Evolutionary conservation across 2,329 filamentous ascomycete genomes (phyloP).

Genomic region (Penicillium polonicum): DNA sequence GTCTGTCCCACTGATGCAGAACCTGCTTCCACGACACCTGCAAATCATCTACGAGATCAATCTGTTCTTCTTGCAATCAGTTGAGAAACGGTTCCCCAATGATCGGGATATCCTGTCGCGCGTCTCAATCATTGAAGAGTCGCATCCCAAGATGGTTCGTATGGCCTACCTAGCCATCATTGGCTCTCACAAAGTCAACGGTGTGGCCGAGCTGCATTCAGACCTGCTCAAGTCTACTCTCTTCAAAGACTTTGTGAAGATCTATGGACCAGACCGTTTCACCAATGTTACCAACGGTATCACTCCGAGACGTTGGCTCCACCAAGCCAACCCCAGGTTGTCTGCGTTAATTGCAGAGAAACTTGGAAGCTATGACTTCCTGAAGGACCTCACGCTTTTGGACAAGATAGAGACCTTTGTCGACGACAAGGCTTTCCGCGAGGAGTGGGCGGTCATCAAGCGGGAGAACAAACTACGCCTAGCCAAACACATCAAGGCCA

Average conservation of each 20-base stretch:
- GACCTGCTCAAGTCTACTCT: conserved; percentile 99
- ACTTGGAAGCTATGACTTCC: conserved; percentile 75
- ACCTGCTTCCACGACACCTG: conserved; percentile 87
- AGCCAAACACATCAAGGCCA: conserved; percentile 84
- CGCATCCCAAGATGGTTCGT: conserved; percentile 93
- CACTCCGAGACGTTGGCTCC: conserved; percentile 91
- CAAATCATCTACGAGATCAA: conserved; percentile 99
- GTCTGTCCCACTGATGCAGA: conserved; percentile 89
- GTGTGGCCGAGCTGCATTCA: conserved; percentile 94
- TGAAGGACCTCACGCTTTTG: conserved; percentile 85
- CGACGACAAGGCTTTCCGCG: conserved; percentile 85
- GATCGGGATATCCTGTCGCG: conserved; percentile 80
- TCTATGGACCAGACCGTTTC: conserved; percentile 96
- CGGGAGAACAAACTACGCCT: conserved; percentile 91
- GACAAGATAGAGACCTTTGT: conserved; percentile 81
- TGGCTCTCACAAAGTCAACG: conserved; percentile 98
- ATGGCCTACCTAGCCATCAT: conserved; percentile 96
- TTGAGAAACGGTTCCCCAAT: conserved; percentile 86
- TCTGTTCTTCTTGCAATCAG: conserved; percentile 82
- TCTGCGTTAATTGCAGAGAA: conserved; percentile 92
- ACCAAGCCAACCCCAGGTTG: conserved; percentile 91
- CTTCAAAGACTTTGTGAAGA: conserved; percentile 95
- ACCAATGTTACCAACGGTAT: conserved; percentile 98
- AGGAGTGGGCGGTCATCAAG: conserved; percentile 96
- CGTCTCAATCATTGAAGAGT: conserved; percentile 98